phyloP scores from a whole-genome alignment of 202 grass and related monocot species.

The Carex sylvatica region DNA sequence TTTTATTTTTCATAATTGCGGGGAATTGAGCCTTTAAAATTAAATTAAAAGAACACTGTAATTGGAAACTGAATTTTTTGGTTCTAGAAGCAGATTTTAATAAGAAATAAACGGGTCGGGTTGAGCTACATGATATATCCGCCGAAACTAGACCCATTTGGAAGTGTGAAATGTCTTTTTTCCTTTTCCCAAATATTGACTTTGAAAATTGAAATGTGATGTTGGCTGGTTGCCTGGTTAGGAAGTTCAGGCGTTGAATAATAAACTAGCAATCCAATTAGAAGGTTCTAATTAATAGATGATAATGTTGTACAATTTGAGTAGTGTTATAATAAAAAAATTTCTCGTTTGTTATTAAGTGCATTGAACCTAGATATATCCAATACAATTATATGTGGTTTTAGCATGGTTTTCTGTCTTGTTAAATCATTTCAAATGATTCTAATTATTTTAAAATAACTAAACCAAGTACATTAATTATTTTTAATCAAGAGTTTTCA shows the following conservation, averaged over 20 bases:
- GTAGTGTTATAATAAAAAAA: conserved; percentile 10
- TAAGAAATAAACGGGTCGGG: neutral
- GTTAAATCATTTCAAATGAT: too few species aligned
- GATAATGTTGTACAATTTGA: neutral
- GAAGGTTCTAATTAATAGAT: neutral
- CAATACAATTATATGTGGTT: too few species aligned
- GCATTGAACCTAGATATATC: neutral
- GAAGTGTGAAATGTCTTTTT: neutral
- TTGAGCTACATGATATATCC: neutral
- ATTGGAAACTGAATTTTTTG: neutral
- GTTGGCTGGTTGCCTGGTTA: neutral
- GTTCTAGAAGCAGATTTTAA: neutral
- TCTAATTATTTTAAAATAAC: too few species aligned
- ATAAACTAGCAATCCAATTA: neutral
- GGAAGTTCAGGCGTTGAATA: neutral
- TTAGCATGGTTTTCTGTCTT: too few species aligned
- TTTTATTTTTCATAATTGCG: too few species aligned
- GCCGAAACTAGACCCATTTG: neutral
- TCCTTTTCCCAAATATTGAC: neutral
- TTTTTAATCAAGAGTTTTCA: neutral
- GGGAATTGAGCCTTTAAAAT: neutral
- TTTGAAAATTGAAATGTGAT: neutral
- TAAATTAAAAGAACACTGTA: neutral
- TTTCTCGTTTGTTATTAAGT: neutral
- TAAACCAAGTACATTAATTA: too few species aligned